phyloP scores from a whole-genome alignment of 768 basidiomycete species.

The Termitomyces eurrhizus region DNA sequence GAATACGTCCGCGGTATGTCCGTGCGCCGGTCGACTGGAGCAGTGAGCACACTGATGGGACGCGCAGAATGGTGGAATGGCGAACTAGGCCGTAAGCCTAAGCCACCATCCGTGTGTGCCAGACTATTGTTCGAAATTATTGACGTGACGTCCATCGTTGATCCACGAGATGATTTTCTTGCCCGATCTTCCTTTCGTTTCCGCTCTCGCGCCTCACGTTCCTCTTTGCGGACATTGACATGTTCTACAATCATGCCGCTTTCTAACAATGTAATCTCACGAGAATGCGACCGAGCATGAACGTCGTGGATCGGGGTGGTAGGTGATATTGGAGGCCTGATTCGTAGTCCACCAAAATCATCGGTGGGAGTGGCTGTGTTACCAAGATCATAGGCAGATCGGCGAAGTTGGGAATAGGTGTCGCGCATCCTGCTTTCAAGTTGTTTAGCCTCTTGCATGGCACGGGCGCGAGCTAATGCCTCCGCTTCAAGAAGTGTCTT shows the following conservation, averaged over 20 bases:
- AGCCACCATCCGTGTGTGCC: slow-evolving; percentile 51
- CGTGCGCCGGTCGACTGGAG: slow-evolving; percentile 49
- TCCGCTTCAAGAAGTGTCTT: slow-evolving; percentile 79
- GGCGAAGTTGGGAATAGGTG: slow-evolving; percentile 73
- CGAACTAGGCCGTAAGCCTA: slow-evolving; percentile 54
- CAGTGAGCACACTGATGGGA: slow-evolving; percentile 59
- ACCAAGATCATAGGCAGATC: slow-evolving; percentile 72
- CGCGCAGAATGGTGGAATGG: slow-evolving; percentile 53
- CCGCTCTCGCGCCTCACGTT: slow-evolving; percentile 69
- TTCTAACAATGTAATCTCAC: slow-evolving; percentile 78
- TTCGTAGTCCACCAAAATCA: slow-evolving; percentile 63
- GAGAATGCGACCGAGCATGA: slow-evolving; percentile 51
- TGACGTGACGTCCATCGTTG: slow-evolving; percentile 67
- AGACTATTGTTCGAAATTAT: slow-evolving; percentile 66
- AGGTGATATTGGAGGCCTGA: slow-evolving; percentile 57
- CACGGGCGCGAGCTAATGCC: slow-evolving; percentile 69
- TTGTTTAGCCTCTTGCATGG: slow-evolving; percentile 73
- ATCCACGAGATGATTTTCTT: slow-evolving; percentile 71
- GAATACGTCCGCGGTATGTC: slow-evolving; percentile 68
- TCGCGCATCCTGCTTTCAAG: slow-evolving; percentile 77
- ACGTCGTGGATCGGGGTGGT: slow-evolving; percentile 31
- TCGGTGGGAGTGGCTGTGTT: slow-evolving; percentile 43
- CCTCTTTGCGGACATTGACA: slow-evolving; percentile 77
- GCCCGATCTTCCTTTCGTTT: slow-evolving; percentile 68
- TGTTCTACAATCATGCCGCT: slow-evolving; percentile 90